Base-by-base conservation (phyloP, 2,329 filamentous ascomycete species). In the Byssochlamys sp. region DNA sequence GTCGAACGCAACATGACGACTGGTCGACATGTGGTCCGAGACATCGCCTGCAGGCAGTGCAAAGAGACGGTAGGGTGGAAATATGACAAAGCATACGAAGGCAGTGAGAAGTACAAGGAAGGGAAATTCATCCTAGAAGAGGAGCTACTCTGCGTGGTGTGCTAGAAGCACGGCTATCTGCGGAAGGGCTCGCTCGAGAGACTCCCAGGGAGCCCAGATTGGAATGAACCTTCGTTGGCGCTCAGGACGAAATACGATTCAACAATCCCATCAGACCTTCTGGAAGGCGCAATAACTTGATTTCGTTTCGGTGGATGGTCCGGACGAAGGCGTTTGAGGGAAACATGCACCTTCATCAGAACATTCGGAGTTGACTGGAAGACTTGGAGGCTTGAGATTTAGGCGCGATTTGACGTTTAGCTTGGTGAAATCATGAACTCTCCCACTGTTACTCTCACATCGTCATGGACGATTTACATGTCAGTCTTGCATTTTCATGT, bases 1-100 rank as follows among this genome's bases (percentile, higher is more conserved):
- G 87, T 83, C 71, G 94, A 99, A 77, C 90, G 94, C 63, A 95
- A 88, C 77, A 99, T 99, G 94, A 99, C 94, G 12, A 99, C 94
- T 0, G 94, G 94, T 55, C 84, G 89, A 56, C 94, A 99, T 75
- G 82, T 97, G 57, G 94, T 99, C 53, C 87, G 94, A 58, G 94
- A 99, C 72, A 96, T 99, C 67, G 80, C 80, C 58, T 99, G 94
- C 78, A 83, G 88, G 58, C 89, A 95, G 74, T 99, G 94, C 82
- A 88, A 88, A 71, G 88, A 91, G 73, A 88, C 87, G 29, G 94
- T 99, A 55, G 94, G 94, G 35, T 99, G 94, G 94, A 97, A 96
- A 74, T 99, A 99, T 73, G 94, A 99, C 75, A 96, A 95, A 78
- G 94, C 94, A 1, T 97, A 89, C 72, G 94, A 99, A 78, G 75